phyloP scores from a whole-genome alignment of 2,329 filamentous ascomycete genomes.

The Cladosporium sp. region DNA sequence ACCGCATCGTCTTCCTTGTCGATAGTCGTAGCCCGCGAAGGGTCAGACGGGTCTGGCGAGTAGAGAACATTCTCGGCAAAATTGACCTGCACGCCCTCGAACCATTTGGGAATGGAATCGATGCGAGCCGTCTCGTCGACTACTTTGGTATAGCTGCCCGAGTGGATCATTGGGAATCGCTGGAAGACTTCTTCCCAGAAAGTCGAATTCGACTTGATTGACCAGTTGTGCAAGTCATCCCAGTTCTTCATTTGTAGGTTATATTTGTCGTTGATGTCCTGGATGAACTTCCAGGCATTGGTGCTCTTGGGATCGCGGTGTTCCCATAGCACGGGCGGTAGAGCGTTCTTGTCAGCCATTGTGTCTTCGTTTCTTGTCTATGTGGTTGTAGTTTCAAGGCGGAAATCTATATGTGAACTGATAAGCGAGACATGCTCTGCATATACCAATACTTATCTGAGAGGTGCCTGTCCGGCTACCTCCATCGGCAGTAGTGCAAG shows the following conservation, averaged over 20 bases:
- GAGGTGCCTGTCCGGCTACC: neutral
- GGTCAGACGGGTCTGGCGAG: slow-evolving; percentile 46
- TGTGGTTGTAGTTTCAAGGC: neutral
- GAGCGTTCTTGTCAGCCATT: slow-evolving; percentile 23
- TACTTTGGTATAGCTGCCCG: slow-evolving; percentile 52
- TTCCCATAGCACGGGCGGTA: slow-evolving; percentile 50
- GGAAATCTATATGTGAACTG: neutral
- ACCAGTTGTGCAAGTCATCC: slow-evolving; percentile 69
- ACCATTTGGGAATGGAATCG: slow-evolving; percentile 73
- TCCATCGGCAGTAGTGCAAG: neutral
- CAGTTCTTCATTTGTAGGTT: slow-evolving; percentile 64
- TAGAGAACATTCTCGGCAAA: slow-evolving; percentile 81
- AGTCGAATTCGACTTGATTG: slow-evolving; percentile 58
- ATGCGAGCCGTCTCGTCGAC: slow-evolving; percentile 72
- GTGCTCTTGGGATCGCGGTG: slow-evolving; percentile 47
- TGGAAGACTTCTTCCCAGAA: slow-evolving; percentile 69
- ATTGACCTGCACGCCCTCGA: slow-evolving; percentile 70
- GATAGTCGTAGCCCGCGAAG: slow-evolving; percentile 50
- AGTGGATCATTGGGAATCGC: slow-evolving; percentile 61
- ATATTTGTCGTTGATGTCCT: slow-evolving; percentile 61
- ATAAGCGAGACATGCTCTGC: neutral
- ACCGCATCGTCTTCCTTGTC: slow-evolving; percentile 71
- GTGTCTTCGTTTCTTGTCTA: neutral
- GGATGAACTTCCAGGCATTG: slow-evolving; percentile 67
- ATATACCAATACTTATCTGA: neutral